Evolutionary conservation across 78 protist species (phyloP).

Genomic region (Isochrysis galbana): DNA sequence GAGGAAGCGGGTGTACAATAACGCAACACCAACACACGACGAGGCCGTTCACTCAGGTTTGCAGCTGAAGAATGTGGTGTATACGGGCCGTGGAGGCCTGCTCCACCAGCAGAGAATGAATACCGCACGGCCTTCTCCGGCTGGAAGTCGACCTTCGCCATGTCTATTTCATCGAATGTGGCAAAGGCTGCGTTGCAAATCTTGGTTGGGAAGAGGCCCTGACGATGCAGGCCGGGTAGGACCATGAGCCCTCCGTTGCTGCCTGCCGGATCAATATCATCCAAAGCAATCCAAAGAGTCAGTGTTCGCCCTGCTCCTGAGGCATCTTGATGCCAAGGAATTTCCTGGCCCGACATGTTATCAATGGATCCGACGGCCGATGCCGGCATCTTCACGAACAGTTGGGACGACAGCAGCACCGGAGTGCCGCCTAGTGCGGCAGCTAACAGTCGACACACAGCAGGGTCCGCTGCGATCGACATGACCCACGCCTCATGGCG

Average conservation of each 20-base stretch:
- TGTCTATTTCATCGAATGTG: neutral
- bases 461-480: neutral
- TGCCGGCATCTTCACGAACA: neutral
- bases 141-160: neutral
- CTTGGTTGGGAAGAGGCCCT: neutral
- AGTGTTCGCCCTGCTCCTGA: neutral
- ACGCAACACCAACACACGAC: neutral
- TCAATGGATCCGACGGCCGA: neutral
- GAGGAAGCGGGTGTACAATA: neutral
- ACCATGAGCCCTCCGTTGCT: neutral
- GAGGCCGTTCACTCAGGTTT: neutral
- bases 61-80: neutral
- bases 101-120: neutral
- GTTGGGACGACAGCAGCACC: neutral
- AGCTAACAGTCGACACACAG: neutral
- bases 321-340: neutral
- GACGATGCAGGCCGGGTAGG: neutral
- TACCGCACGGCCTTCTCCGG: neutral
- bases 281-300: neutral
- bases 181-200: neutral
- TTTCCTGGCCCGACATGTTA: neutral
- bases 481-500: neutral
- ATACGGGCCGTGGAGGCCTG: neutral
- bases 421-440: neutral
- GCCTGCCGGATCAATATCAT: neutral